phyloP scores from a whole-genome alignment of 2,329 filamentous ascomycete species.

The Claviceps purpurea region DNA sequence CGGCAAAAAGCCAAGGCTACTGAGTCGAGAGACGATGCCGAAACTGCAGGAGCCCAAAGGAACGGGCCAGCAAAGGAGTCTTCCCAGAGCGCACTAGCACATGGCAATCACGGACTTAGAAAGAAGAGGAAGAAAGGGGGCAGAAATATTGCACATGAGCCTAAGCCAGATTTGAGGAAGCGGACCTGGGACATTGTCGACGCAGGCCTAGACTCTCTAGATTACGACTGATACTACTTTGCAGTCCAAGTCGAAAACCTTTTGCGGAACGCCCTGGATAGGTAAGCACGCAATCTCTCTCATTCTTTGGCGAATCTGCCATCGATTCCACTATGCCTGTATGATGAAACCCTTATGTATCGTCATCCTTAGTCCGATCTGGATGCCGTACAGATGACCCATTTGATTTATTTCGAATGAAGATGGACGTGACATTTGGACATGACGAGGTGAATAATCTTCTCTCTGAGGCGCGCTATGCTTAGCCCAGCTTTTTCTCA shows the following conservation, averaged over 20 bases:
- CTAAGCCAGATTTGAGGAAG: conserved; percentile 50
- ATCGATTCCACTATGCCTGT: background rate
- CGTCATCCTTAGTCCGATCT: conserved; percentile 93
- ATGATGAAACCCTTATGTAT: conserved; percentile 82
- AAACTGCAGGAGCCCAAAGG: background rate
- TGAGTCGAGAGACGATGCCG: background rate
- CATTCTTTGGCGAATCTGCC: background rate
- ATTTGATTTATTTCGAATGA: conserved; percentile 14
- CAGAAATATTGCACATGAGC: conserved; percentile 27
- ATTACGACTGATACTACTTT: conserved; percentile 38
- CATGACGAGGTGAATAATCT: conserved; percentile 40
- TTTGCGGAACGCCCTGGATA: background rate
- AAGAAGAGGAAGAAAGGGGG: conserved; percentile 26
- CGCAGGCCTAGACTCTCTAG: conserved; percentile 42
- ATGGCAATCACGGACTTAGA: conserved; percentile 9
- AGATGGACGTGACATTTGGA: conserved; percentile 20
- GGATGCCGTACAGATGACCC: conserved; percentile 19
- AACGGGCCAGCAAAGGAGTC: background rate
- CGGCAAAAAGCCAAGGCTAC: conserved; percentile 23
- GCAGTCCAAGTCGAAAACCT: background rate
- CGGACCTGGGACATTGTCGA: conserved; percentile 56
- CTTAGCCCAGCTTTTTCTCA: background rate
- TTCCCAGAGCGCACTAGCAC: background rate
- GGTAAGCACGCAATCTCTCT: conserved; percentile 13
- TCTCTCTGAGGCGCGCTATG: conserved; percentile 33